Percentiles rank a stretch among this genome's conserved stretches.
These are phyloP conservation scores for Tulasnella sp. DNA, from an alignment of 768 basidiomycete species.

Conservation along the genomic window DNA sequence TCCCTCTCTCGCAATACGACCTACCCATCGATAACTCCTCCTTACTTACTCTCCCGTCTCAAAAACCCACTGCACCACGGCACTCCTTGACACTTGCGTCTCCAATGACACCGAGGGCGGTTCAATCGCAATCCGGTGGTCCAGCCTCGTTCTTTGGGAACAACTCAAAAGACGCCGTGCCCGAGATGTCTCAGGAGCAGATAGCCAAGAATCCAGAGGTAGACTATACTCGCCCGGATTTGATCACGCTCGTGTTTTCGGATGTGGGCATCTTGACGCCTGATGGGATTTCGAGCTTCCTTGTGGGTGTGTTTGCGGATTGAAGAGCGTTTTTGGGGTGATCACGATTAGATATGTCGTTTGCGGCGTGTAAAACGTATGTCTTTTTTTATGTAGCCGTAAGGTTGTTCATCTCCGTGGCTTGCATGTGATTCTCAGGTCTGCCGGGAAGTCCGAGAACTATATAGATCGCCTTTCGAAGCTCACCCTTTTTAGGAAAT, in stretches of 20 bases:
- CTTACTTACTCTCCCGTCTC: slow-evolving; percentile 62
- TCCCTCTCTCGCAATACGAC: slow-evolving; percentile 88
- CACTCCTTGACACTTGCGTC: slow-evolving; percentile 5
- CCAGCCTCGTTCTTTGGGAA: slow-evolving; percentile 8
- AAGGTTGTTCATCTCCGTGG: neutral
- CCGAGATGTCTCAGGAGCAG: slow-evolving; percentile 75
- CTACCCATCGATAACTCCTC: slow-evolving; percentile 74
- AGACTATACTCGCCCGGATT: slow-evolving; percentile 92
- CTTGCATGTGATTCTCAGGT: neutral
- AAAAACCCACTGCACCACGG: slow-evolving; percentile 35
- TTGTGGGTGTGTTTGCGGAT: slow-evolving; percentile 75
- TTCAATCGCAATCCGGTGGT: neutral
- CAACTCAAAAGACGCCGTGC: slow-evolving; percentile 20
- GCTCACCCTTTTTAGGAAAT: neutral
- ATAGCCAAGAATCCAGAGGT: slow-evolving; percentile 81
- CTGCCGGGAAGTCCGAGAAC: neutral
- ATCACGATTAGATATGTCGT: neutral
- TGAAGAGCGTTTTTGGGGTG: slow-evolving; percentile 5
- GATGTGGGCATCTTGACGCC: slow-evolving; percentile 92
- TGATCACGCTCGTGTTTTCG: slow-evolving; percentile 90
- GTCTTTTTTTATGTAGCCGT: neutral
- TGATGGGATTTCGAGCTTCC: slow-evolving; percentile 89
- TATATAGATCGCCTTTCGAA: neutral
- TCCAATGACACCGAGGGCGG: slow-evolving; percentile 28
- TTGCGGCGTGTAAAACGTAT: neutral